phyloP scores from a whole-genome alignment of 208 protist genomes.

The Zelonia costaricensis region DNA sequence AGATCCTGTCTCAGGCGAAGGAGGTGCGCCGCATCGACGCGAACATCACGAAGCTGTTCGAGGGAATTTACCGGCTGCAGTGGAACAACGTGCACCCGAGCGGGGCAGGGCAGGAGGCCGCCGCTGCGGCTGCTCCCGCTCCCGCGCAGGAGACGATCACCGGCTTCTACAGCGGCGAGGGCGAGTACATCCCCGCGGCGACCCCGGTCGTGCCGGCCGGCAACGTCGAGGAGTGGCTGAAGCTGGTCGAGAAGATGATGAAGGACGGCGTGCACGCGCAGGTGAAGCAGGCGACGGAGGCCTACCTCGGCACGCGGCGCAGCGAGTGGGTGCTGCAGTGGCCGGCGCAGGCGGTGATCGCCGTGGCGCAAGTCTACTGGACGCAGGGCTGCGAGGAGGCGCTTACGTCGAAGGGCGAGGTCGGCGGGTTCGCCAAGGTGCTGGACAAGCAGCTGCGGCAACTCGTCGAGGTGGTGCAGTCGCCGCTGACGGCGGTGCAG shows the following conservation, averaged over 20 bases:
- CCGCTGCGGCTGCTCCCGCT: neutral
- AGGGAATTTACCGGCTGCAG: conserved; percentile 91
- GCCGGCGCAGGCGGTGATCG: conserved; percentile 93
- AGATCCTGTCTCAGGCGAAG: conserved; percentile 96
- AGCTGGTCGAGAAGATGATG: conserved; percentile 94
- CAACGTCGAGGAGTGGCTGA: conserved; percentile 97
- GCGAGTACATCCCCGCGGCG: conserved; percentile 91
- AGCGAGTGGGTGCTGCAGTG: conserved; percentile 90
- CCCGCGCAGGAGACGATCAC: conserved; percentile 64
- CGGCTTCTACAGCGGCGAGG: conserved; percentile 94
- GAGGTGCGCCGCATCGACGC: conserved; percentile 95
- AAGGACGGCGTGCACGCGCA: conserved; percentile 86
- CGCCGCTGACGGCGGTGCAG: conserved; percentile 77
- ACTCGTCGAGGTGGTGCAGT: conserved; percentile 93
- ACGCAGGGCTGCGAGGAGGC: conserved; percentile 94
- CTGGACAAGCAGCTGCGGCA: conserved; percentile 86
- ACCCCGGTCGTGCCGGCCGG: conserved; percentile 88
- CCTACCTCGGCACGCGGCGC: conserved; percentile 70
- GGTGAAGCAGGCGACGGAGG: conserved; percentile 57
- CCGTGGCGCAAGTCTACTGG: conserved; percentile 94
- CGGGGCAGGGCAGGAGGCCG: neutral
- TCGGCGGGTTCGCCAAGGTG: conserved; percentile 61
- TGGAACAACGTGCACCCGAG: conserved; percentile 49
- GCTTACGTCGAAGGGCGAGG: conserved; percentile 63
- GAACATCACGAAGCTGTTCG: conserved; percentile 96